Base-by-base conservation (phyloP, 2,329 filamentous ascomycete species). In the Zasmidium citrigriseum region DNA sequence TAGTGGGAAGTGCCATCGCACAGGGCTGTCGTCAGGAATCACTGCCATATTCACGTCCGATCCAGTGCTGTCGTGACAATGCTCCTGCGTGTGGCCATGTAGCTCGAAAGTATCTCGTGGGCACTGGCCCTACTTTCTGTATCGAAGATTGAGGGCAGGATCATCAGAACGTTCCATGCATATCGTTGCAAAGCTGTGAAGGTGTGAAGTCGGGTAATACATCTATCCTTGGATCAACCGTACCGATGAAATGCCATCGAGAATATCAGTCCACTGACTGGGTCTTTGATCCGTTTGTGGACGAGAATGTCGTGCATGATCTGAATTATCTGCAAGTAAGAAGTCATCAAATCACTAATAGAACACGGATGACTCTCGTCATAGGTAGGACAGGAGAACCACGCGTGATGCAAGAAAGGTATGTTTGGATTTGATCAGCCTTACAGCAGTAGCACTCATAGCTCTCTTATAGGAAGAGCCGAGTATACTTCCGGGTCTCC, bases 21-120 rank as follows among this genome's bases (percentile, higher is more conserved):
- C 46, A 22, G 45, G 27, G 22, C 45, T 57, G 21, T 49, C 16
- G 14, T 62, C 57, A 44, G 57, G 57, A 18, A 62, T 50, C 25
- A 62, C 22, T 5, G 51, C 54, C 60, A 62, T 60, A 21, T 3
- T 34, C 7, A 34, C 7, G 27, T 7, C 18, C 4, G 34, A 41
- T 41, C 5, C 12, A 16, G 34, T 9, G 4, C 34, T 16, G 4
- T 4, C 18, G 18, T 41, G 34, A 9, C 18, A 7, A 4, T 11
- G 12, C 4, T 41, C 14, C 12, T 16, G 34, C 18, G 14, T n/a
- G 14, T 16, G 5, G 34, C 34, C 14, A 41, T 10, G 16, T 16
- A 9, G 12, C 12, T 10, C 34, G 18, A 41, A n/a, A 16, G 14
- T 7, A 41, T 41, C n/a, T n/a, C n/a, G n/a, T n/a, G n/a, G n/a